phyloP scores from a whole-genome alignment of 306 rosid species.

The Corylus heterophylla region DNA sequence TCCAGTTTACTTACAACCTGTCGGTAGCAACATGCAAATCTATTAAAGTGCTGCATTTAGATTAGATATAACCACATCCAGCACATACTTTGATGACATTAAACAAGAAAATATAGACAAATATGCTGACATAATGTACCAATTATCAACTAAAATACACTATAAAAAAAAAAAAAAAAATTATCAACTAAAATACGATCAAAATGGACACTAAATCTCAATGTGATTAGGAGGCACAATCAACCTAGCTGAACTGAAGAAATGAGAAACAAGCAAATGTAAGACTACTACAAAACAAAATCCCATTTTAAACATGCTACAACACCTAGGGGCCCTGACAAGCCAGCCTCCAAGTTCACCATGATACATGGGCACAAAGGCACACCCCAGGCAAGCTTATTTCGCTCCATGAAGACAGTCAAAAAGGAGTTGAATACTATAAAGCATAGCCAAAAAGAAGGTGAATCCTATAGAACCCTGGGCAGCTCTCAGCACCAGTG shows the following conservation, averaged over 20 bases:
- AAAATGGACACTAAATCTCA: not conserved
- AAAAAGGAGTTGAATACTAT: not conserved
- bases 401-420: not conserved
- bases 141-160: no score
- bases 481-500: not conserved
- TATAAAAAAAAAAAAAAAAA: no score
- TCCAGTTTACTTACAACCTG: conserved; percentile 73
- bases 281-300: not conserved
- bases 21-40: conserved; percentile 20
- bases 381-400: not conserved
- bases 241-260: not conserved
- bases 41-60: conserved; percentile 22
- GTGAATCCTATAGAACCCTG: not conserved
- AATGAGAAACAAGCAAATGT: not conserved
- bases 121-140: not conserved
- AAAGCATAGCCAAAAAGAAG: not conserved
- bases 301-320: not conserved
- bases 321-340: not conserved
- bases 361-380: not conserved
- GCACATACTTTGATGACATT: not conserved
- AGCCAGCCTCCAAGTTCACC: not conserved
- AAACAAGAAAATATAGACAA: not conserved
- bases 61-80: conserved; percentile 11
- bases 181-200: not conserved
- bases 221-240: not conserved